phyloP scores from a whole-genome alignment of 352 stramenopile species.

The Globisporangium cylindrosporum region DNA sequence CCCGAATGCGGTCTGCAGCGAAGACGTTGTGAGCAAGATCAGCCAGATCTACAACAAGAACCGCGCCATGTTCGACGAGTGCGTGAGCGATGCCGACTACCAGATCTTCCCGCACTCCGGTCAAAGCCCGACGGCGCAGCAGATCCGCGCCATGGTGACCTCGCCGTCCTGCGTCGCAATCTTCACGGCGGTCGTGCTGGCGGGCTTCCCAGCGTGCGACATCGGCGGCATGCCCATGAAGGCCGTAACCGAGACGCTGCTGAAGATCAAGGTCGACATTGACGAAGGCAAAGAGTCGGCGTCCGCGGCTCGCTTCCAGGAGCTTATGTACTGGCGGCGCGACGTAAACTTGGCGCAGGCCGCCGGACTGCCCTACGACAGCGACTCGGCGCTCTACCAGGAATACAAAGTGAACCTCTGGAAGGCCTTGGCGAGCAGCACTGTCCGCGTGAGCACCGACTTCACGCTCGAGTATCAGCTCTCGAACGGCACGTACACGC shows the following conservation, averaged over 20 bases:
- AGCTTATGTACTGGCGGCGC: conserved; percentile 55
- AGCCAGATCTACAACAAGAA: conserved; percentile 60
- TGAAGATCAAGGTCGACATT: conserved; percentile 56
- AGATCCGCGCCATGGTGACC: conserved; percentile 50
- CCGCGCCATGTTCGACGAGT: conserved; percentile 52
- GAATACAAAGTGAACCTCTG: conserved; percentile 33
- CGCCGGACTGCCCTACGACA: conserved; percentile 40
- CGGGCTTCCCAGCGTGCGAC: conserved; percentile 47
- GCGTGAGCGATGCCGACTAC: conserved; percentile 47
- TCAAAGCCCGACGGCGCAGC: conserved; percentile 35
- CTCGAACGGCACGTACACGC: conserved; percentile 21
- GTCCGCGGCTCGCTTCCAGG: conserved; percentile 39
- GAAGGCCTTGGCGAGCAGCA: conserved; percentile 28
- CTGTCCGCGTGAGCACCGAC: conserved; percentile 34
- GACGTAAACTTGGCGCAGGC: conserved; percentile 43
- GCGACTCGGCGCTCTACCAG: conserved; percentile 43
- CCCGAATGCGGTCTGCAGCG: conserved; percentile 33
- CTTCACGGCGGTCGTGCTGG: conserved; percentile 50
- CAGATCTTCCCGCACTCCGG: conserved; percentile 63
- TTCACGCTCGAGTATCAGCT: conserved; percentile 44
- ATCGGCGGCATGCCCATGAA: conserved; percentile 50
- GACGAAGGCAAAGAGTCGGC: conserved; percentile 23
- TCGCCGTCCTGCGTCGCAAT: conserved; percentile 49
- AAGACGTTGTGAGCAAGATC: conserved; percentile 38
- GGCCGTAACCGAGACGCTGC: conserved; percentile 46